A percentile compares a stretch with the other conserved stretches of the same genome.
phyloP scores from a whole-genome alignment of 2,329 filamentous ascomycete species.

The Clathrospora elynae region DNA sequence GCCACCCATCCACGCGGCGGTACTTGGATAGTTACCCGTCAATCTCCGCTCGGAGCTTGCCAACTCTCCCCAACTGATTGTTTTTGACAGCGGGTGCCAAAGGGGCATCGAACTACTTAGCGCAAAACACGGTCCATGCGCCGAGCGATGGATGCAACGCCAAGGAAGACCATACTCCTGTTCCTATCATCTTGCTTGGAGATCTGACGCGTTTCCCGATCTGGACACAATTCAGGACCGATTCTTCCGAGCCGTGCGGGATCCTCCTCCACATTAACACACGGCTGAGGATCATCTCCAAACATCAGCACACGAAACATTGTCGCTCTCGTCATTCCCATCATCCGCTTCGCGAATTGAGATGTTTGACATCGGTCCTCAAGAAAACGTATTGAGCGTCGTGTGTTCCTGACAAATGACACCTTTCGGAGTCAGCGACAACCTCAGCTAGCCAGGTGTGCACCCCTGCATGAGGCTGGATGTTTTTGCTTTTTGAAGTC shows the following conservation, averaged over 20 bases:
- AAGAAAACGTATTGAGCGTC: too few relatives aligned
- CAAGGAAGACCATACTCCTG: conserved; percentile 17
- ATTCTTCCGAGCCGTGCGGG: conserved; percentile 15
- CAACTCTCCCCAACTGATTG: conserved; percentile 4
- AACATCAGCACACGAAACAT: conserved; percentile 12
- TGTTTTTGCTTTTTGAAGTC: conserved; percentile 11
- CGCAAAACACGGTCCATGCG: conserved; percentile 21
- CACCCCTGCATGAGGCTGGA: conserved; percentile 15
- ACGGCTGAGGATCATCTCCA: conserved; percentile 21
- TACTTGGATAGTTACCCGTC: conserved; percentile 6
- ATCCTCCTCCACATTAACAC: conserved; percentile 16
- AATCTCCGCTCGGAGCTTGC: conserved; percentile 4
- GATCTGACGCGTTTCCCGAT: conserved; percentile 15
- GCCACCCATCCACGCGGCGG: conserved; percentile 1
- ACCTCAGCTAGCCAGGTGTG: conserved; percentile 22
- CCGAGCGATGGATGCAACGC: conserved; percentile 17
- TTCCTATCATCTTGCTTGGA: conserved; percentile 19
- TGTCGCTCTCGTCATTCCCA: conserved; percentile 5
- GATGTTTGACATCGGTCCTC: not conserved
- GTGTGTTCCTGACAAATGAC: not conserved
- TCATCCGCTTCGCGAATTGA: not conserved
- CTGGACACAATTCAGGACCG: conserved; percentile 16
- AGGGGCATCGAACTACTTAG: conserved; percentile 15
- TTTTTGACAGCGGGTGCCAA: conserved; percentile 16
- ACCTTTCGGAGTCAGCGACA: conserved; percentile 16